Evolutionary conservation across 2,329 filamentous ascomycete genomes (phyloP), one percentile per base, ranked within the genome.

Genomic region (Ramichloridium luteum): DNA sequence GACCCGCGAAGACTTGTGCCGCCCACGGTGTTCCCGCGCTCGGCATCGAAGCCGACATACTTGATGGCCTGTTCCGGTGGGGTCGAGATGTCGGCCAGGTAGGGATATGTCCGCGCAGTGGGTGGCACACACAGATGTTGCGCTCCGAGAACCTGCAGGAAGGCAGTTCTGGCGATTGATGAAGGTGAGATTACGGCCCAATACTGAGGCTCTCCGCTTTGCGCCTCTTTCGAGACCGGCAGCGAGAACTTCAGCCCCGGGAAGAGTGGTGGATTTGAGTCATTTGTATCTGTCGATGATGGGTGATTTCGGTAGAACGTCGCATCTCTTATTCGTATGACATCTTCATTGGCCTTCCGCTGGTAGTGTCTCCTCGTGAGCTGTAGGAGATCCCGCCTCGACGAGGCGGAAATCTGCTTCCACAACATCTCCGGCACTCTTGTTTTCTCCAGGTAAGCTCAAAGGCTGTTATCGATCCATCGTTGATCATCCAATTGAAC

Each of bases 41-140:
- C 80, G 2, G 74, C 75, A 49, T 84, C 81, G 50, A 96, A 96
- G 0, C 90, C 88, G 6, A 96, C 85, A 62, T 93, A 88, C 45
- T 78, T 77, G 36, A 98, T 79, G 0, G 84, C 84, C 42, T 67
- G 67, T 9, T 65, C 64, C 0, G 80, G 73, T 64, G 65, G 46
- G 60, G 67, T 28, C 72, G 67, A 2, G 69, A 72, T 10, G 3
- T 46, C 42, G 1, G 77, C 69, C 2, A 96, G 68, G 51, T 80
- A 81, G 0, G 90, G 90, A 51, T 77, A 94, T 5, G 75, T 74
- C 27, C 86, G 71, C 2, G 82, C 78, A 3, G 65, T 69, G 0
- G 85, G 78, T 4, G 88, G 88, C 5, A 80, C 62, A 51, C 75
- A 80, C 17, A 93, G 61, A 43, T 86, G 68, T 36, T 78, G 70